Evolutionary conservation across 2,329 filamentous ascomycete species (phyloP).

Genomic region (Neurospora crassa): DNA sequence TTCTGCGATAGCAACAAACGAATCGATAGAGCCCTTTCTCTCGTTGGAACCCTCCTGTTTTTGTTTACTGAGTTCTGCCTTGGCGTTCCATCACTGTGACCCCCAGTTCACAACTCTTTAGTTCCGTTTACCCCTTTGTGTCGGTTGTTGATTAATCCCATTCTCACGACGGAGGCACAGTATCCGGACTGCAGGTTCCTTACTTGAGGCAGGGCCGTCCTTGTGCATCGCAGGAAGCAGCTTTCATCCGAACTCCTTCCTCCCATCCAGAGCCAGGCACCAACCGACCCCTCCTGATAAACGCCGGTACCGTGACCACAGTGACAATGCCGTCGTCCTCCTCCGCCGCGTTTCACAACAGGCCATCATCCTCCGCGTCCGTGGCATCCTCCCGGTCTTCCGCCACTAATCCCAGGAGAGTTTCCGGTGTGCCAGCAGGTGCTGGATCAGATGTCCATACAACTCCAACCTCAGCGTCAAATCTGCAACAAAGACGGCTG

Average conservation of each 20-base stretch:
- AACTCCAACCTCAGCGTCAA: conserved; percentile 1
- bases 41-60: background rate
- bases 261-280: background rate
- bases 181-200: background rate
- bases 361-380: background rate
- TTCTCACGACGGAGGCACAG: background rate
- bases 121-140: background rate
- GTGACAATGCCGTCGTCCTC: background rate
- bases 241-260: background rate
- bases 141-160: background rate
- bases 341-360: background rate
- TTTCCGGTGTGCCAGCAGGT: background rate
- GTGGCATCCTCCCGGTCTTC: conserved; percentile 8
- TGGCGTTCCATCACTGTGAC: background rate
- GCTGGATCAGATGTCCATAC: background rate
- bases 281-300: background rate
- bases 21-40: background rate
- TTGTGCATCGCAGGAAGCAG: background rate
- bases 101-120: background rate
- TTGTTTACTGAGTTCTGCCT: background rate
- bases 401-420: conserved; percentile 1
- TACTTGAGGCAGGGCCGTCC: background rate
- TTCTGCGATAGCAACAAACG: background rate
- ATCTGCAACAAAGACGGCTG: background rate
- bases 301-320: background rate